phyloP scores from a whole-genome alignment of 2,329 filamentous ascomycete species.

The Fusarium sp. region DNA sequence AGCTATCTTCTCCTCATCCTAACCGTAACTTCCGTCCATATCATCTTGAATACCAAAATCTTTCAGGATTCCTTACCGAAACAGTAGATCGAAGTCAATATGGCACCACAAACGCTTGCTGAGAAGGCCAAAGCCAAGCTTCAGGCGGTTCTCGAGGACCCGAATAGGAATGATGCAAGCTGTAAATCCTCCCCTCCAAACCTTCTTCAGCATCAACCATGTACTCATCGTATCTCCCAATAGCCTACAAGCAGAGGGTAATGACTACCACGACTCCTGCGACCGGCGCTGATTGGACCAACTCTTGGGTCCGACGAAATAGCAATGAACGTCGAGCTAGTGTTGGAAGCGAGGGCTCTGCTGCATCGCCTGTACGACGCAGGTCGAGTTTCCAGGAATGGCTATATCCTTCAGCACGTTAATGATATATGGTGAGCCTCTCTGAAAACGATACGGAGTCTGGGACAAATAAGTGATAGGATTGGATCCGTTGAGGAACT shows the following conservation, averaged over 20 bases:
- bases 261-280: conserved; percentile 36
- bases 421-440: neutral
- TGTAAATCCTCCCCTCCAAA: neutral
- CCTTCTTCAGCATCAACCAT: accelerated
- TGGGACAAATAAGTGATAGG: too few relatives aligned
- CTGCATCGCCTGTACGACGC: conserved; percentile 21
- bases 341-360: conserved; percentile 34
- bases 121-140: conserved; percentile 41
- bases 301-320: conserved; percentile 32
- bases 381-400: conserved; percentile 39
- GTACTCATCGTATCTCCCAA: neutral
- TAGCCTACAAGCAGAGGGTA: conserved; percentile 40
- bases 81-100: neutral
- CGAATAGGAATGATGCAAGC: conserved; percentile 32
- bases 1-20: neutral
- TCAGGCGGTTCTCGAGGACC: conserved; percentile 37
- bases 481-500: too few relatives aligned
- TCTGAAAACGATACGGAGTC: too few relatives aligned
- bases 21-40: neutral
- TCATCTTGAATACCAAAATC: too few relatives aligned
- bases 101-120: conserved; percentile 36
- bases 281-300: conserved; percentile 29
- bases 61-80: neutral
- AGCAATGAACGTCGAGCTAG: conserved; percentile 35
- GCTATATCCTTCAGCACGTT: conserved; percentile 41